phyloP scores from a whole-genome alignment of 2,329 filamentous ascomycete genomes.

The Arthrobotrys conoides region DNA sequence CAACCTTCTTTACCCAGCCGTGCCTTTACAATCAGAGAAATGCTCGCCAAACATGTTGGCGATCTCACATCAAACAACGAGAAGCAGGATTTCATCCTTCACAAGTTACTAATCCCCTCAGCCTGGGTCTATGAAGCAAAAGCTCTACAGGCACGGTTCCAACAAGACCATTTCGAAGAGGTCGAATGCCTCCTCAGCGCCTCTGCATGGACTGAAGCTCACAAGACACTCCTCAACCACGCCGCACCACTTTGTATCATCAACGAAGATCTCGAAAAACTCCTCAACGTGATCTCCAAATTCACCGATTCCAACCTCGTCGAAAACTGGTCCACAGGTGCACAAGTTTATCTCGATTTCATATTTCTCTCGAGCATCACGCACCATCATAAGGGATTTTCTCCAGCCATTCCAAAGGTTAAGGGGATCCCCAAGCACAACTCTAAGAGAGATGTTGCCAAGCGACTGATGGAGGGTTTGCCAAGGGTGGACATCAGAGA shows the following conservation, averaged over 20 bases:
- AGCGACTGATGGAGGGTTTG: conserved; percentile 70
- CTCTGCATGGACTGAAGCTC: conserved; percentile 82
- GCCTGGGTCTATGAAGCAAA: conserved; percentile 87
- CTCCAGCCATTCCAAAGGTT: conserved; percentile 63
- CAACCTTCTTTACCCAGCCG: conserved; percentile 69
- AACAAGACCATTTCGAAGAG: conserved; percentile 79
- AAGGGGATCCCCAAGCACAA: conserved; percentile 64
- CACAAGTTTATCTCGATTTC: conserved; percentile 81
- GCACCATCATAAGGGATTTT: conserved; percentile 64
- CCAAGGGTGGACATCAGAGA: conserved; percentile 67
- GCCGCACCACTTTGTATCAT: conserved; percentile 88
- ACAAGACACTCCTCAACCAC: conserved; percentile 82
- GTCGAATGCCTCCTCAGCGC: conserved; percentile 85
- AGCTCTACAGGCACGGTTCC: conserved; percentile 80
- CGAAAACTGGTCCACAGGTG: conserved; percentile 82
- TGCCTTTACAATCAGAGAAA: conserved; percentile 78
- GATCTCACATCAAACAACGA: conserved; percentile 74
- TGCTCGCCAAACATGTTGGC: conserved; percentile 80
- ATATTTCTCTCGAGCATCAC: conserved; percentile 69
- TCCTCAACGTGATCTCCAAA: conserved; percentile 78
- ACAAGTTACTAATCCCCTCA: conserved; percentile 78
- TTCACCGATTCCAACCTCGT: conserved; percentile 78
- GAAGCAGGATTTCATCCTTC: conserved; percentile 74
- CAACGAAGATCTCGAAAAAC: conserved; percentile 80
- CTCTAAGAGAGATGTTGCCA: conserved; percentile 67